Evolutionary conservation across 2,329 filamentous ascomycete species (phyloP).

Genomic region (Arthrobotrys conoides): DNA sequence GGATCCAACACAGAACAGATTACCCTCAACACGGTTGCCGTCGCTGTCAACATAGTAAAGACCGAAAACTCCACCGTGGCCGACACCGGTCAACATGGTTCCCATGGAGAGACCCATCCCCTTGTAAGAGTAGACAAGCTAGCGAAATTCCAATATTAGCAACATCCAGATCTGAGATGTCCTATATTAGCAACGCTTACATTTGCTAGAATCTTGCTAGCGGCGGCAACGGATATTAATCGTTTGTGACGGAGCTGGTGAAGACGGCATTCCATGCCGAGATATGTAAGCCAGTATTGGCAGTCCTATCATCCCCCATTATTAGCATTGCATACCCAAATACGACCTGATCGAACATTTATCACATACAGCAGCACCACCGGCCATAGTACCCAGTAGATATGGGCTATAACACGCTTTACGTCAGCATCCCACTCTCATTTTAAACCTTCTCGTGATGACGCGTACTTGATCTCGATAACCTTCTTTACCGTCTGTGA

Average conservation of each 20-base stretch:
- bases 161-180: not conserved
- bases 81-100: conserved; percentile 98
- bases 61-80: conserved; percentile 92
- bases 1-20: conserved; percentile 97
- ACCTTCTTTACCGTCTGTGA: conserved; percentile 99
- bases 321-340: conserved; percentile 6
- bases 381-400: conserved; percentile 96
- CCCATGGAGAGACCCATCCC: conserved; percentile 99
- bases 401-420: conserved; percentile 57
- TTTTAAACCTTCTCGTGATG: conserved; percentile 10
- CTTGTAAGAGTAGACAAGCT: conserved; percentile 95
- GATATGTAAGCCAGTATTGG: conserved; percentile 99
- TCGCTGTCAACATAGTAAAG: conserved; percentile 99
- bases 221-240: conserved; percentile 96
- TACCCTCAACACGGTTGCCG: conserved; percentile 90
- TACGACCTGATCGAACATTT: conserved; percentile 64
- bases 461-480: conserved; percentile 92
- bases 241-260: conserved; percentile 99
- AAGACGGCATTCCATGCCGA: conserved; percentile 98
- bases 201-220: conserved; percentile 98
- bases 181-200: conserved; percentile 21
- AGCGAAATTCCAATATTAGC: conserved; percentile 62
- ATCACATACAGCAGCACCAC: conserved; percentile 83
- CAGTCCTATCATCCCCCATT: conserved; percentile 75
- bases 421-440: conserved; percentile 26